Percentiles rank a stretch among this genome's conserved stretches.
Conservation (phyloP, 768 basidiomycete genomes). For the Jaapia argillacea region DNA sequence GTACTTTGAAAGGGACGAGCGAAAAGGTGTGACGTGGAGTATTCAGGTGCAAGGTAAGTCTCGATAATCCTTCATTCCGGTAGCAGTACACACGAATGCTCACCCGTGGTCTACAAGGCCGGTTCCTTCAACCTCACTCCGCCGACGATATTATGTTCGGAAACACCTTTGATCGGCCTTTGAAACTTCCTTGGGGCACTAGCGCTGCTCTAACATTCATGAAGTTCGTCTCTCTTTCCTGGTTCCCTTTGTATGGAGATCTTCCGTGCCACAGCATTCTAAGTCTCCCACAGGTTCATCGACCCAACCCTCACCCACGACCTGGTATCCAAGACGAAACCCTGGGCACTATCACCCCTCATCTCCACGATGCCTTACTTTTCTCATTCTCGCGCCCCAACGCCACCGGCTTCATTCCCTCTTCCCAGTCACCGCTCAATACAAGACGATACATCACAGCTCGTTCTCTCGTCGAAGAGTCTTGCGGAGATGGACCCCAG, state of each 20-base stretch:
- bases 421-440: no score
- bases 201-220: slow-evolving; percentile 73
- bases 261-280: no score
- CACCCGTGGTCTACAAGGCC: no score
- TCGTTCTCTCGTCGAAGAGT: slow-evolving; percentile 30
- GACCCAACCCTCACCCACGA: slow-evolving; percentile 87
- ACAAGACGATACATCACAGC: slow-evolving; percentile 46
- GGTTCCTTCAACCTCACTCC: slow-evolving; percentile 58
- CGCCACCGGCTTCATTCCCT: no score
- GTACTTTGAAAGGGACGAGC: slow-evolving; percentile 68
- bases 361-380: slow-evolving; percentile 80
- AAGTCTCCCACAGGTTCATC: slow-evolving; percentile 51
- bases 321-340: slow-evolving; percentile 61
- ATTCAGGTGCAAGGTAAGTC: slow-evolving; percentile 86
- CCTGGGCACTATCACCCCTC: slow-evolving; percentile 86
- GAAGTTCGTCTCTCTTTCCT: slow-evolving; percentile 38
- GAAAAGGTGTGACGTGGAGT: slow-evolving; percentile 80
- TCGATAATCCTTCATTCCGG: no score
- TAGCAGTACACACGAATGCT: no score
- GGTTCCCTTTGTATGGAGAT: no score
- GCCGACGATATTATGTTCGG: slow-evolving; percentile 88
- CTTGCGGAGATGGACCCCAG: no score
- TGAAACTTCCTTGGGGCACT: slow-evolving; percentile 77
- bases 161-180: slow-evolving; percentile 73
- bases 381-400: slow-evolving; percentile 41